These are phyloP conservation scores for Sporothrix mexicana DNA, from an alignment of 2,329 filamentous ascomycete genomes.

Conservation along the genomic window DNA sequence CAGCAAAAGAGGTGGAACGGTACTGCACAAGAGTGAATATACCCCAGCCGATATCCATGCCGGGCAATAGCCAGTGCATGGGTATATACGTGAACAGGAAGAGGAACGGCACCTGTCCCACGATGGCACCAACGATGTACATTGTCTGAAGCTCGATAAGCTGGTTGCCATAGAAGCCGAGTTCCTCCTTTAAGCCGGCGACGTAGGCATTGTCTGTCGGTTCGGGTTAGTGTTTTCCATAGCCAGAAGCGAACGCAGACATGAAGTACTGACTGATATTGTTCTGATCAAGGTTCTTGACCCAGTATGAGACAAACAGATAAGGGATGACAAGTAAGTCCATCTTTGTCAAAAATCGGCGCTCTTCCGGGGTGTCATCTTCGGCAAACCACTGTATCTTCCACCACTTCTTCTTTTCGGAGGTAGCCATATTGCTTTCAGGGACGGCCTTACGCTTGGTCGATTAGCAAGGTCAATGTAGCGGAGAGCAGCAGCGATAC, in stretches of 20 bases:
- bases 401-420: conserved; percentile 19
- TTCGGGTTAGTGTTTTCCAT: conserved; percentile 4
- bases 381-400: conserved; percentile 28
- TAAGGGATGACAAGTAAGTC: conserved; percentile 24
- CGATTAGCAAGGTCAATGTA: background rate
- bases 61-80: conserved; percentile 39
- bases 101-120: conserved; percentile 26
- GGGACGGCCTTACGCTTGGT: background rate
- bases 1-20: conserved; percentile 37
- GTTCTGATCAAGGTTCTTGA: conserved; percentile 43
- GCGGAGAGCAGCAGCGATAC: background rate
- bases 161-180: conserved; percentile 41
- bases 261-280: conserved; percentile 39
- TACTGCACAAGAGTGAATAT: conserved; percentile 32
- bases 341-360: conserved; percentile 16
- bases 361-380: conserved; percentile 23
- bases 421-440: conserved; percentile 3
- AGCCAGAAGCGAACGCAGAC: background rate
- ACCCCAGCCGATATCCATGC: conserved; percentile 44
- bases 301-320: conserved; percentile 23
- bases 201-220: conserved; percentile 40
- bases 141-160: conserved; percentile 36
- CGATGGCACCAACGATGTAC: conserved; percentile 37
- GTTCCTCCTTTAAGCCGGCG: conserved; percentile 42
- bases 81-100: conserved; percentile 36